Percentiles rank a stretch among this genome's conserved stretches.
phyloP scores from a whole-genome alignment of 192 early-diverging fungal genomes.

The Rhizoclosmatium globosum region DNA sequence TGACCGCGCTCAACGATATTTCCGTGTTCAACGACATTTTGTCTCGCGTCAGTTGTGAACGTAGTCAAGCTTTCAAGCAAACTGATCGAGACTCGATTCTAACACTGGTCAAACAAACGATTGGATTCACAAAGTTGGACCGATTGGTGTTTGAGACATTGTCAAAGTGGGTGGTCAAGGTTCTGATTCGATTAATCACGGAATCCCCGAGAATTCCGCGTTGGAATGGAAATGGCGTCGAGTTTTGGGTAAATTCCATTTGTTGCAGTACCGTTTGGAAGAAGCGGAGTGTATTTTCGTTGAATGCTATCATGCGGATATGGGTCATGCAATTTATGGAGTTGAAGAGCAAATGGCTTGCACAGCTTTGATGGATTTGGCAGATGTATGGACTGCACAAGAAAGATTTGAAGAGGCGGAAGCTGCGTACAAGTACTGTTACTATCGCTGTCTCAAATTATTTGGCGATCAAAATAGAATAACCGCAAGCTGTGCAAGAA shows the following conservation, averaged over 20 bases:
- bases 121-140: conserved; percentile 29
- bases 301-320: not conserved
- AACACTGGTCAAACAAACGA: not conserved
- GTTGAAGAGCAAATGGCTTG: conserved; percentile 37
- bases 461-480: not conserved
- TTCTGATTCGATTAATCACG: not conserved
- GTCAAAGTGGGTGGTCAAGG: conserved; percentile 4
- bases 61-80: conserved; percentile 4
- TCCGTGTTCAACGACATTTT: not conserved
- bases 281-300: too few species aligned
- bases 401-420: conserved; percentile 21
- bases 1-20: not conserved
- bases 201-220: not conserved
- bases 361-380: conserved; percentile 27
- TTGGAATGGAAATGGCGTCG: too few species aligned
- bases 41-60: not conserved
- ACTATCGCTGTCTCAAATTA: not conserved
- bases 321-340: conserved; percentile 4
- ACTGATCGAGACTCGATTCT: conserved; percentile 24
- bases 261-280: too few species aligned
- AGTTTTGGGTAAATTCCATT: too few species aligned
- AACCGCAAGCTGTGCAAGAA: too few species aligned
- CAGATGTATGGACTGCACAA: conserved; percentile 10
- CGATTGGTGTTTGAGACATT: conserved; percentile 19
- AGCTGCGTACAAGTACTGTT: conserved; percentile 11